Conservation (phyloP, 176 grass and related monocot species). For the Aegilops bicornis region DNA sequence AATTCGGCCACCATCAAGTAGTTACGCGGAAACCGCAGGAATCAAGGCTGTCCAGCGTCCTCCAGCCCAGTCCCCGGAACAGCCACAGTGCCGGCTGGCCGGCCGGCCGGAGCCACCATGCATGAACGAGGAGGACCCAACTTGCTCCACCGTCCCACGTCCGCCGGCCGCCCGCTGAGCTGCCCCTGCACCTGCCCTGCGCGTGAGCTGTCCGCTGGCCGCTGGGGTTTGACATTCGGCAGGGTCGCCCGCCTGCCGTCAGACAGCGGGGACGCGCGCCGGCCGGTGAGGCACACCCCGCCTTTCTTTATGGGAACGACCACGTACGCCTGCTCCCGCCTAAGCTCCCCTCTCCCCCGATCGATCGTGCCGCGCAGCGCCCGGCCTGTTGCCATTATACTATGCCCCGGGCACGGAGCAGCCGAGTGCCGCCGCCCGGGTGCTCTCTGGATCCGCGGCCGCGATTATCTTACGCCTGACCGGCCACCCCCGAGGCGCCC, state of each 20-base stretch:
- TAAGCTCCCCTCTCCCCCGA: not conserved
- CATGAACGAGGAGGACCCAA: slow-evolving; percentile 7
- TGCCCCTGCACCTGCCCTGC: not conserved
- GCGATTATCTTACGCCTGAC: slow-evolving; percentile 26
- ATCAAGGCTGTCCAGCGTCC: slow-evolving; percentile 1
- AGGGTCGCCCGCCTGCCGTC: not conserved
- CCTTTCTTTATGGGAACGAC: slow-evolving; percentile 10
- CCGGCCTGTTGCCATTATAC: slow-evolving; percentile 17
- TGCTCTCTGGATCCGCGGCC: slow-evolving; percentile 34
- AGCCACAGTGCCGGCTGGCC: slow-evolving; percentile 8
- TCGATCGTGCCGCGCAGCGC: not conserved
- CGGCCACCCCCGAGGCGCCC: not conserved
- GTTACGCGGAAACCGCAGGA: not conserved
- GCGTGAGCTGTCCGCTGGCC: not conserved
- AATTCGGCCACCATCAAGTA: not conserved
- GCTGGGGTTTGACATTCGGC: slow-evolving; percentile 33
- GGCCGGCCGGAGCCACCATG: slow-evolving; percentile 23
- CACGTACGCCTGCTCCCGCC: not conserved
- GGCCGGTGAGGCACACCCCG: slow-evolving; percentile 28
- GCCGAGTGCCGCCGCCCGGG: slow-evolving; percentile 13
- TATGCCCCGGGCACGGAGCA: slow-evolving; percentile 5
- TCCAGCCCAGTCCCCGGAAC: not conserved
- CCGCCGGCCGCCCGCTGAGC: slow-evolving; percentile 24
- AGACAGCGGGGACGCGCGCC: slow-evolving; percentile 38
- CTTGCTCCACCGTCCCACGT: slow-evolving; percentile 51